Evolutionary conservation across 1,139 yeast genomes (phyloP).

Genomic region (Nakaseomyces bracarensis): DNA sequence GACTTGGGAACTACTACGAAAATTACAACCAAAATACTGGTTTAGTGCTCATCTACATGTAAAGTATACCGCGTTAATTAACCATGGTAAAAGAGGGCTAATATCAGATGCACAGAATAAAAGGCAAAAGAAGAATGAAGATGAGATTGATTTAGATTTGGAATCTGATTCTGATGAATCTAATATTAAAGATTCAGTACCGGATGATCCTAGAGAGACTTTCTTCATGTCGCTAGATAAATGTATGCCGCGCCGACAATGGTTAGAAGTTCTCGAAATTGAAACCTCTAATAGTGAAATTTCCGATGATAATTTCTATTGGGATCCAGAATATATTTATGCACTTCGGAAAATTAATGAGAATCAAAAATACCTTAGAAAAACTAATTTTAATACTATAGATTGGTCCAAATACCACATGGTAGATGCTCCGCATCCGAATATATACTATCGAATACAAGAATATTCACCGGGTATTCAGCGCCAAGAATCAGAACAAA

Average conservation of each 20-base stretch:
- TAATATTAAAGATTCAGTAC: slow-evolving; percentile 10
- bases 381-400: slow-evolving; percentile 5
- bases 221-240: slow-evolving; percentile 77
- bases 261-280: slow-evolving; percentile 41
- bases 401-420: slow-evolving; percentile 8
- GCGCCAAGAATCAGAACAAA: slow-evolving; percentile 14
- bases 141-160: slow-evolving; percentile 40
- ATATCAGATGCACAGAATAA: slow-evolving; percentile 10
- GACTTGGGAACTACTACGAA: slow-evolving; percentile 46
- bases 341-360: slow-evolving; percentile 33
- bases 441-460: slow-evolving; percentile 16
- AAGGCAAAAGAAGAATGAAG: slow-evolving; percentile 24
- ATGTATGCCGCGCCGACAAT: slow-evolving; percentile 56
- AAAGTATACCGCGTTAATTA: slow-evolving; percentile 48
- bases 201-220: slow-evolving; percentile 32
- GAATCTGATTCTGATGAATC: slow-evolving; percentile 14
- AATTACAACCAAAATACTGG: slow-evolving; percentile 66
- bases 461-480: slow-evolving; percentile 12
- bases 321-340: slow-evolving; percentile 43
- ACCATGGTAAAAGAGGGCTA: slow-evolving; percentile 28
- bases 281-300: slow-evolving; percentile 29
- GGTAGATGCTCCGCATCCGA: slow-evolving; percentile 8
- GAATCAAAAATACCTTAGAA: slow-evolving; percentile 5
- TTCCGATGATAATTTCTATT: slow-evolving; percentile 19
- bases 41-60: slow-evolving; percentile 87